Conservation (phyloP, 148 eudicot species). For the Dysphania ambrosioides region DNA sequence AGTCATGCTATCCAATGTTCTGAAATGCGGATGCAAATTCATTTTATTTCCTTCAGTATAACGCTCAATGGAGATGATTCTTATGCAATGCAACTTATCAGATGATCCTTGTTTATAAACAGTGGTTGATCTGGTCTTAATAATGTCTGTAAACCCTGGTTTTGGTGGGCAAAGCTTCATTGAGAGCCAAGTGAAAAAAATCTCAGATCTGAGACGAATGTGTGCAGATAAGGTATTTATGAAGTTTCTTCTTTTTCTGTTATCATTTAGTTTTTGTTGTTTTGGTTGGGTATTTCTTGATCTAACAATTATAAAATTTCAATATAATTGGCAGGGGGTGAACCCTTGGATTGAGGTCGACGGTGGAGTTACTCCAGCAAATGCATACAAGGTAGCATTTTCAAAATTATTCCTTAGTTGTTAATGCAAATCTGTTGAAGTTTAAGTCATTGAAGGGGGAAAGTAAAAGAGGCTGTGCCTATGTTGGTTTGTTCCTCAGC, state of each 20-base stretch:
- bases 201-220: conserved; percentile 78
- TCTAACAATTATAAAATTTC: background rate
- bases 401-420: too few relatives aligned
- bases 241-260: conserved; percentile 7
- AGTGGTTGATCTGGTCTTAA: conserved; percentile 94
- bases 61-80: background rate
- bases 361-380: conserved; percentile 94
- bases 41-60: background rate
- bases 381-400: conserved; percentile 79
- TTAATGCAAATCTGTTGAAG: background rate
- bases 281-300: background rate
- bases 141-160: conserved; percentile 99
- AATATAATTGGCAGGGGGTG: conserved; percentile 67
- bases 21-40: conserved; percentile 5
- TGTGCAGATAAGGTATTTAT: conserved; percentile 77
- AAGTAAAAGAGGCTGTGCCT: background rate
- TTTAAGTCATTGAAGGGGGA: background rate
- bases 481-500: background rate
- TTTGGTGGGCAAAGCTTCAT: conserved; percentile 99
- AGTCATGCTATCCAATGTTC: too few relatives aligned
- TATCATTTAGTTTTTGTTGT: background rate
- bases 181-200: conserved; percentile 98
- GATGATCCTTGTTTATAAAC: conserved; percentile 27
- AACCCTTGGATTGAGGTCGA: conserved; percentile 99
- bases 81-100: conserved; percentile 16